These are phyloP conservation scores for Hondaea fermentalgiana DNA, from an alignment of 108 stramenopile species.

Conservation along the genomic window DNA sequence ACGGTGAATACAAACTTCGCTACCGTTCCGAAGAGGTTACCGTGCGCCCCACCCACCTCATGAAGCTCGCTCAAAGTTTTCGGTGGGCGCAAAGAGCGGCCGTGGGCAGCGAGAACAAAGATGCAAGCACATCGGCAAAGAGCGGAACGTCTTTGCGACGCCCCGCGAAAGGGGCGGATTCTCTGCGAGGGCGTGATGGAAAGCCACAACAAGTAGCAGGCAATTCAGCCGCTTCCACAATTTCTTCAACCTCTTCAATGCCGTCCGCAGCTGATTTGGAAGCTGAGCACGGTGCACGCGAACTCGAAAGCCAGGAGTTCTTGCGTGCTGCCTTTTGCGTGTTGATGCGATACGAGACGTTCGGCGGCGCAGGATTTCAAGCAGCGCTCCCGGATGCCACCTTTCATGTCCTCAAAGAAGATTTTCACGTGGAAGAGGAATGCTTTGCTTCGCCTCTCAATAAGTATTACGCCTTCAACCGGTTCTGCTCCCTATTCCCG, in stretches of 20 bases:
- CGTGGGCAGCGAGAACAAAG: not conserved
- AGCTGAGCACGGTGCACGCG: not conserved
- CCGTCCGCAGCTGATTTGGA: no score
- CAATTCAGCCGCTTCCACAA: no score
- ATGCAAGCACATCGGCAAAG: not conserved
- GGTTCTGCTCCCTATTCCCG: constrained; percentile 40
- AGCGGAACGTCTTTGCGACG: not conserved
- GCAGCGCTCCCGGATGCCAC: constrained; percentile 44
- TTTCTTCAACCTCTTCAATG: no score
- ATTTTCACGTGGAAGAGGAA: constrained; percentile 36
- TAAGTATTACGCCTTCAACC: constrained; percentile 41
- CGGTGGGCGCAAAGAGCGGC: not conserved
- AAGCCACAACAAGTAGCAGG: no score
- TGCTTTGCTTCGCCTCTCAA: constrained; percentile 67
- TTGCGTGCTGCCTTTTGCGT: not conserved
- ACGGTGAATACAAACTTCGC: not conserved
- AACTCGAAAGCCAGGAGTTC: not conserved
- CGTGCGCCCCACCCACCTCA: not conserved
- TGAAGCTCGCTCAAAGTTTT: not conserved
- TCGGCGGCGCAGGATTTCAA: constrained; percentile 44
- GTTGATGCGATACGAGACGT: not conserved
- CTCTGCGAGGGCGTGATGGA: no score
- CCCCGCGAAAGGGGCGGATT: no score
- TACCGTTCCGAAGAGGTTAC: not conserved
- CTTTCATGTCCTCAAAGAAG: constrained; percentile 41